phyloP scores from a whole-genome alignment of 805 yeast species.

The Ogataea corticis region DNA sequence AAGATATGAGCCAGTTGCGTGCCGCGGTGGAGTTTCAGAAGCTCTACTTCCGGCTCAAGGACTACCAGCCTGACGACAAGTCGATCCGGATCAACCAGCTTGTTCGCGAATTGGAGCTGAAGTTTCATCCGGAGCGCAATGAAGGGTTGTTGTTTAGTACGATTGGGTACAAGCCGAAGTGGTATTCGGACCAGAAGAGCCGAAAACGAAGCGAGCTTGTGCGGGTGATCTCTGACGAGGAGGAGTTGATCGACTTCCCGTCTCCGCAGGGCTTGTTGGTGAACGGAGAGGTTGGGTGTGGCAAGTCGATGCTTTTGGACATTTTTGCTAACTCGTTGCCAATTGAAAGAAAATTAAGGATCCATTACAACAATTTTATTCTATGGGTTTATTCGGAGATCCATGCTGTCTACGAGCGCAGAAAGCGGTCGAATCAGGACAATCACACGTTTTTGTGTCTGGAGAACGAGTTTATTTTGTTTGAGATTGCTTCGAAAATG shows the following conservation, averaged over 20 bases:
- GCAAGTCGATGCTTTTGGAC: slow-evolving; percentile 73
- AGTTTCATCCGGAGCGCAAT: slow-evolving; percentile 17
- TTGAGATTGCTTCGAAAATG: slow-evolving; percentile 68
- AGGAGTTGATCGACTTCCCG: slow-evolving; percentile 50
- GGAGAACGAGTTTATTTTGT: slow-evolving; percentile 64
- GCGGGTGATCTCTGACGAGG: slow-evolving; percentile 56
- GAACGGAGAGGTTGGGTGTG: slow-evolving; percentile 73
- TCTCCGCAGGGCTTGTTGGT: slow-evolving; percentile 66
- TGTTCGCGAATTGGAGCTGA: slow-evolving; percentile 36
- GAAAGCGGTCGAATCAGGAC: slow-evolving; percentile 35
- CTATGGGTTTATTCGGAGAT: slow-evolving; percentile 67
- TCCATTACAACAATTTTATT: slow-evolving; percentile 73
- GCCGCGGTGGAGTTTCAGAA: slow-evolving; percentile 64
- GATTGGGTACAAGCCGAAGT: slow-evolving; percentile 33
- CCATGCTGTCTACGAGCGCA: slow-evolving; percentile 51
- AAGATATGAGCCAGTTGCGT: slow-evolving; percentile 61
- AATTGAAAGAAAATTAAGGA: slow-evolving; percentile 59
- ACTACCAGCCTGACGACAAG: slow-evolving; percentile 57
- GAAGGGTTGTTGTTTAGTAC: slow-evolving; percentile 29
- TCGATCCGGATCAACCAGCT: slow-evolving; percentile 43
- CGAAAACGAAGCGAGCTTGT: slow-evolving; percentile 42
- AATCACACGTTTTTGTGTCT: slow-evolving; percentile 36
- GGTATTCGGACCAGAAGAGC: slow-evolving; percentile 21
- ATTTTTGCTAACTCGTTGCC: slow-evolving; percentile 69
- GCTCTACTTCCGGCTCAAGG: slow-evolving; percentile 55